Evolutionary conservation across 139 green algal genomes (phyloP).

Genomic region (Haematococcus lacustris): DNA sequence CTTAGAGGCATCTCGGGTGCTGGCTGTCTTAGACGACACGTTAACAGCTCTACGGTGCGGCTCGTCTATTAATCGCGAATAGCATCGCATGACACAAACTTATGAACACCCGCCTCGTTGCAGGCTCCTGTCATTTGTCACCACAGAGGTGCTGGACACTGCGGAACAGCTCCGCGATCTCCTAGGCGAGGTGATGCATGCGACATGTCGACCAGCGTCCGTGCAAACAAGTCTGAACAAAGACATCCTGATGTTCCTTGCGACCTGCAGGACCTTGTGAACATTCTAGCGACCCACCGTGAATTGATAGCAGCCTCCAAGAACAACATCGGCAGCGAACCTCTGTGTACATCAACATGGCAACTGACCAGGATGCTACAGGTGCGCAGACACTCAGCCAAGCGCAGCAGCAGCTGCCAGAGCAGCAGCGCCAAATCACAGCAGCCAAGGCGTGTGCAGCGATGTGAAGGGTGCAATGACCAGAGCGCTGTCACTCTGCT

Average conservation of each 20-base stretch:
- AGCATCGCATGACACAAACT: not conserved
- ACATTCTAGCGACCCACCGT: slow-evolving; percentile 11
- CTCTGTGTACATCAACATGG: too few species aligned
- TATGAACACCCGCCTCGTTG: not conserved
- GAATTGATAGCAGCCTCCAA: slow-evolving; percentile 6
- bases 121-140: slow-evolving; percentile 34
- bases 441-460: too few species aligned
- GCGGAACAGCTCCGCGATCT: slow-evolving; percentile 31
- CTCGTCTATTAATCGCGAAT: not conserved
- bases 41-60: not conserved
- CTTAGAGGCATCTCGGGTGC: slow-evolving; percentile 22
- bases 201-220: not conserved
- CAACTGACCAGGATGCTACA: too few species aligned
- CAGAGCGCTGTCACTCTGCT: too few species aligned
- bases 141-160: slow-evolving; percentile 32
- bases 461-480: too few species aligned
- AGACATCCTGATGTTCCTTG: too few species aligned
- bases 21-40: slow-evolving; percentile 29
- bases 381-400: too few species aligned
- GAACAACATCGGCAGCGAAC: slow-evolving; percentile 15
- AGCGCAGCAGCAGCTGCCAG: too few species aligned
- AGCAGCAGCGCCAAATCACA: too few species aligned
- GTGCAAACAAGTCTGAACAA: not conserved
- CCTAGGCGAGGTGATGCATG: slow-evolving; percentile 28
- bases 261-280: slow-evolving; percentile 15